Evolutionary conservation across 2,329 filamentous ascomycete genomes (phyloP).

Genomic region (Cyclaneusma minus): DNA sequence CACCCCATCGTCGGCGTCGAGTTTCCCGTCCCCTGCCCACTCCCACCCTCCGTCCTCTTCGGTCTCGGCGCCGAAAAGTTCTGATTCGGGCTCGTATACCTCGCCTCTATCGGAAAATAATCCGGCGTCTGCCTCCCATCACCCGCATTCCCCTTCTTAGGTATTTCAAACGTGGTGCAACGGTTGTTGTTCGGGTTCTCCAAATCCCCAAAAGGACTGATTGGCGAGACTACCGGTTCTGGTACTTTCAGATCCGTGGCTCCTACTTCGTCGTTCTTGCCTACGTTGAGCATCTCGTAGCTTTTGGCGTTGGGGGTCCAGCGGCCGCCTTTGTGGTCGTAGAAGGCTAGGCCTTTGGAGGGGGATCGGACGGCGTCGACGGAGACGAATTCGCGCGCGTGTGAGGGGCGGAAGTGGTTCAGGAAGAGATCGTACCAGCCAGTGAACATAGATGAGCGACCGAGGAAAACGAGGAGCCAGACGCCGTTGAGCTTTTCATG

Average conservation of each 20-base stretch:
- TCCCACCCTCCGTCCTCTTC: constrained; percentile 14
- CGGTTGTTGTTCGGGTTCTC: constrained; percentile 10
- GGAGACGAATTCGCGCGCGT: constrained; percentile 78
- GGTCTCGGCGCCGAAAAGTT: constrained; percentile 31
- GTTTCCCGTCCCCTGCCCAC: constrained; percentile 8
- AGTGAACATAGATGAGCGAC: constrained; percentile 67
- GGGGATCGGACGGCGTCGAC: constrained; percentile 53
- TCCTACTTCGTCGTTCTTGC: constrained; percentile 8
- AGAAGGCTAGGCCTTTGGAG: constrained; percentile 51
- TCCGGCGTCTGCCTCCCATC: constrained; percentile 17
- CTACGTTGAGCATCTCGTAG: no score
- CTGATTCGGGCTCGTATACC: constrained; percentile 28
- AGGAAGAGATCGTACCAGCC: constrained; percentile 62
- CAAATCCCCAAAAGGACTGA: constrained; percentile 14
- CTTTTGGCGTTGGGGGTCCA: constrained; percentile 6
- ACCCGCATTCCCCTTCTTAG: no score
- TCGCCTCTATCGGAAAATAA: constrained; percentile 26
- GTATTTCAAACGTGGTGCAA: constrained; percentile 9
- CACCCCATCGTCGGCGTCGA: neutral
- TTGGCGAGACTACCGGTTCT: no score
- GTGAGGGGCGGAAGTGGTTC: constrained; percentile 26
- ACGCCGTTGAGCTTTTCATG: constrained; percentile 61
- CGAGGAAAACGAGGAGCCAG: constrained; percentile 70
- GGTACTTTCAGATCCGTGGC: constrained; percentile 16
- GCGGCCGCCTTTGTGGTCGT: constrained; percentile 37